Conservation (phyloP, 768 basidiomycete species). For the Boletus pseudopeckii region DNA sequence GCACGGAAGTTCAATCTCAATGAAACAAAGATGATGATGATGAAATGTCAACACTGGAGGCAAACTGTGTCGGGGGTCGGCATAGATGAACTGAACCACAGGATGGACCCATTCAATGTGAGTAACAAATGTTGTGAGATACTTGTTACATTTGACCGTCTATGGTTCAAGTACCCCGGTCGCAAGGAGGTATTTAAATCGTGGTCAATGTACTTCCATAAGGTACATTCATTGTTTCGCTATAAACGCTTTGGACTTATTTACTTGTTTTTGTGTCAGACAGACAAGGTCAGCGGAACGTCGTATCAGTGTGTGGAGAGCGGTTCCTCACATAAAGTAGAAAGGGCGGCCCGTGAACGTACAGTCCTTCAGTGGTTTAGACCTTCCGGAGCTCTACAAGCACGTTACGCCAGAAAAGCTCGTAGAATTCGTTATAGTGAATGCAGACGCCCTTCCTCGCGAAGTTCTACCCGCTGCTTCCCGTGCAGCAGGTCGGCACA, state of each 20-base stretch:
- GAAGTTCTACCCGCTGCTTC: conserved; percentile 67
- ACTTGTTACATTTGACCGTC: neutral
- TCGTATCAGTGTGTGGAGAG: neutral
- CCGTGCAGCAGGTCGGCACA: conserved; percentile 47
- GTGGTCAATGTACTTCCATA: conserved; percentile 81
- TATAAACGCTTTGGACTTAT: neutral
- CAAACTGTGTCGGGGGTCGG: conserved; percentile 59
- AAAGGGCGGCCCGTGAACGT: conserved; percentile 72
- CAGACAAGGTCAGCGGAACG: conserved; percentile 55
- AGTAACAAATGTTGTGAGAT: conserved; percentile 25
- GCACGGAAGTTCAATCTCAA: conserved; percentile 62
- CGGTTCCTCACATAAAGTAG: conserved; percentile 30
- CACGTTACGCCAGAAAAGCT: conserved; percentile 56
- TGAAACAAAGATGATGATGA: conserved; percentile 62
- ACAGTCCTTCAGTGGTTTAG: conserved; percentile 58
- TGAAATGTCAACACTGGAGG: conserved; percentile 67
- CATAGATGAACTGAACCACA: conserved; percentile 59
- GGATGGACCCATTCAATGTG: conserved; percentile 70
- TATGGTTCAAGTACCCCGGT: conserved; percentile 55
- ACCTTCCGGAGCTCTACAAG: conserved; percentile 55
- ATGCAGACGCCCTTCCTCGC: conserved; percentile 58
- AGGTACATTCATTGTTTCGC: conserved; percentile 39
- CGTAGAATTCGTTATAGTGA: conserved; percentile 63
- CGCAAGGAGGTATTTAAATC: conserved; percentile 66
- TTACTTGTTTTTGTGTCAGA: conserved; percentile 34